Evolutionary conservation across 306 rosid species (phyloP), one percentile per base, ranked within the genome.

Genomic region (Datisca glomerata): DNA sequence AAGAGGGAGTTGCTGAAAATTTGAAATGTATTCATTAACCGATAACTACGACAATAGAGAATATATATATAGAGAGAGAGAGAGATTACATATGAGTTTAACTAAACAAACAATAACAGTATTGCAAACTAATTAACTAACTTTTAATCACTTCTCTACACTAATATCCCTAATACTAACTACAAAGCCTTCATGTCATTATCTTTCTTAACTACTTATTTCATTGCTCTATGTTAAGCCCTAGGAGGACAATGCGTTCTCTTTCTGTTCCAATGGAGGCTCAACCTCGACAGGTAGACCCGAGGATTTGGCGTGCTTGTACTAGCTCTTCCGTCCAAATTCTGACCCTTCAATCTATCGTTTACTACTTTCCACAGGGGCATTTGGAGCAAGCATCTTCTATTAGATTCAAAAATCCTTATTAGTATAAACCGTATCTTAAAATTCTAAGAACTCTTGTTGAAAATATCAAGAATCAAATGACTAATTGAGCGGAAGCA

Each of bases 281-380:
- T 14, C 54, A 38, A 13, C 45, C 15, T 4, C 34, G 56, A 47
- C 40, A 32, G 4, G 22, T 85, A 4, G 55, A 66, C 51, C 53
- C 68, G 2, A 65, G 57, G 12, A 19, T 85, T 12, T 85, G 93
- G 93, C 75, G 71, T 0, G 85, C 79, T 3, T 64, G 78, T 31
- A 85, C 85, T 27, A 87, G 96, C 0, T 11, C 24, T 24, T 40
- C 69, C 5, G 73, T 64, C 0, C 53, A 70, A 18, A 69, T 64
- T 36, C 96, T 79, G 4, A n/a, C 58, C 0, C 32, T 74, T 4
- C 20, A 68, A 46, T 85, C 93, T 55, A 67, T 69, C 71, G 96
- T 85, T 51, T 80, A 85, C 47, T 85, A 85, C 70, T 85, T 85
- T 48, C 78, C 85, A 0, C 85, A 80, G 36, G 93, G 93, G 1